Evolutionary conservation across 805 yeast species (phyloP), one percentile per base, ranked within the genome.

Genomic region (Candida piceae): DNA sequence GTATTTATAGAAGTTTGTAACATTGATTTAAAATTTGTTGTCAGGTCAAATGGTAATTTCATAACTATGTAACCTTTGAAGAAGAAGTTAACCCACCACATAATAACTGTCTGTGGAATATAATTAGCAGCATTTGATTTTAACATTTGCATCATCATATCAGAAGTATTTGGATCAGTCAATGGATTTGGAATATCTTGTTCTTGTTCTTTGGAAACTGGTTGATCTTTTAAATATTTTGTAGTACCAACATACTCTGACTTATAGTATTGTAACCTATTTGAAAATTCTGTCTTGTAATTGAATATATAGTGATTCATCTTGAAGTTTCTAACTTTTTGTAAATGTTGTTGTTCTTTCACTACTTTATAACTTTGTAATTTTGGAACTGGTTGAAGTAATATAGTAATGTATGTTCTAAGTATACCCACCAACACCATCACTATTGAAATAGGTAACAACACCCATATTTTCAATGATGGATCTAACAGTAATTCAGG

Each of bases 61-160:
- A 84, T 84, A 33, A 87, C 75, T 12, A 89, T 80, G 45, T 88
- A 87, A 0, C 97, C 97, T 11, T 90, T 86, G 60, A 87, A 93
- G 64, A 90, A 89, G 52, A 79, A 84, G 53, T 85, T 86, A 42
- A 90, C 90, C 96, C 97, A 93, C 53, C 88, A 87, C 96, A 93
- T 89, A 46, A 89, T 83, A 27, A 89, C 59, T 0, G 96, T 86
- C 63, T 93, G 97, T 2, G 97, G 97, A 15, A 88, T 74, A 56
- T 80, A 85, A 60, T 78, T 85, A 54, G 89, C 80, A 45, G 87
- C 64, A 55, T 87, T 89, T 7, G 82, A 80, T 55, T 87, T 87
- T 40, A 88, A 74, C 80, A 85, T 80, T 32, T 70, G 72, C 68
- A 80, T 69, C 70, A 93, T 64, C 16, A 80, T 76, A 38, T 88